Percentiles rank a stretch among this genome's conserved stretches.
Conservation (phyloP, 495 filamentous ascomycete species). For the Lentithecium fluviatile region DNA sequence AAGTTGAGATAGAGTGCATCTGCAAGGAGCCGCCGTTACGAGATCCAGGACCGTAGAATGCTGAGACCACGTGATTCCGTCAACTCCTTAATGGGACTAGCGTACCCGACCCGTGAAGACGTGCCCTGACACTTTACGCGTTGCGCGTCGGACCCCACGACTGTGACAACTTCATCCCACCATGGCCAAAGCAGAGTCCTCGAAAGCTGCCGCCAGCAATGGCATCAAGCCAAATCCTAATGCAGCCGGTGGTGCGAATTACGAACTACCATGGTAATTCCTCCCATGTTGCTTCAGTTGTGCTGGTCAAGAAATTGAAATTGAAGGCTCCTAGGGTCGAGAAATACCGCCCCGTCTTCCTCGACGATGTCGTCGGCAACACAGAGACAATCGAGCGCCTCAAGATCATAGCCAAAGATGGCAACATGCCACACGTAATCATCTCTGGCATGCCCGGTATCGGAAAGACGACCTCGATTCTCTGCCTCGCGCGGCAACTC, state of each 20-base stretch:
- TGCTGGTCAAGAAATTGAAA: constrained; percentile 16
- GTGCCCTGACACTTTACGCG: constrained; percentile 5
- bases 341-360: constrained; percentile 91
- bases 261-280: constrained; percentile 86
- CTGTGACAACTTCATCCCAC: constrained; percentile 8
- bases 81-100: not conserved
- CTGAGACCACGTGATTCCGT: not conserved
- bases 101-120: not conserved
- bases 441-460: constrained; percentile 99
- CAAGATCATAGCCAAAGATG: constrained; percentile 98
- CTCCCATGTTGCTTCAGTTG: not conserved
- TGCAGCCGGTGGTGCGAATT: constrained; percentile 58
- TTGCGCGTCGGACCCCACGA: constrained; percentile 24
- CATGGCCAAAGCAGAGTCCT: constrained; percentile 67
- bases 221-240: constrained; percentile 62
- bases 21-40: not conserved
- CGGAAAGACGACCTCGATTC: constrained; percentile 95
- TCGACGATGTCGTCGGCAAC: constrained; percentile 97
- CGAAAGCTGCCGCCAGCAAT: constrained; percentile 67
- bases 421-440: constrained; percentile 99
- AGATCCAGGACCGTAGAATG: not conserved
- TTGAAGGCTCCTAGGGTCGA: constrained; percentile 84
- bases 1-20: too few relatives aligned
- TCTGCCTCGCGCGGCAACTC: constrained; percentile 89
- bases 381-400: constrained; percentile 95